Percentiles rank a stretch among this genome's conserved stretches.
phyloP scores from a whole-genome alignment of 192 early-diverging fungal species.

The Phycomyces blakesleeanus region DNA sequence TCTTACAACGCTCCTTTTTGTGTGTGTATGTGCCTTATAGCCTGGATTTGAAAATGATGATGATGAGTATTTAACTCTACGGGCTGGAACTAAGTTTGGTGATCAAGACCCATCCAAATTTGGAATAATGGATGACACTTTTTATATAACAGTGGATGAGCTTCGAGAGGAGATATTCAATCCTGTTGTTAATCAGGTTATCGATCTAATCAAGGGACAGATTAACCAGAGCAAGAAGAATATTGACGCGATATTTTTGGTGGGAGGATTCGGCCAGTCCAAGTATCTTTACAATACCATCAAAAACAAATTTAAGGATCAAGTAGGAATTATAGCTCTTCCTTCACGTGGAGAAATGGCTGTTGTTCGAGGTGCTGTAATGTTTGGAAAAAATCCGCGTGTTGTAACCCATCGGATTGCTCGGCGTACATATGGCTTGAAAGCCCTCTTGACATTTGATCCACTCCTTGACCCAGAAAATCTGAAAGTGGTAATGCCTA shows the following conservation, averaged over 20 bases:
- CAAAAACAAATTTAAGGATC: slow-evolving; percentile 26
- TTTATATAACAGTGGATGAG: slow-evolving; percentile 38
- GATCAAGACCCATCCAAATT: slow-evolving; percentile 28
- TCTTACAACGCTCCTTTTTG: too few species aligned
- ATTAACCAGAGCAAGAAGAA: slow-evolving; percentile 14
- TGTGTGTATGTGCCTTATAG: too few species aligned
- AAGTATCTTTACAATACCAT: slow-evolving; percentile 35
- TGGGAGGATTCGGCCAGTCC: slow-evolving; percentile 45
- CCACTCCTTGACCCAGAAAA: slow-evolving; percentile 33
- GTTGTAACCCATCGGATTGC: slow-evolving; percentile 38
- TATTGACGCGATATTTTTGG: slow-evolving; percentile 39
- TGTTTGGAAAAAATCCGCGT: slow-evolving; percentile 35
- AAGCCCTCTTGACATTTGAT: slow-evolving; percentile 39
- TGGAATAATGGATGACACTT: slow-evolving; percentile 37
- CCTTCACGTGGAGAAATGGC: slow-evolving; percentile 44
- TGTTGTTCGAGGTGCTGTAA: slow-evolving; percentile 47
- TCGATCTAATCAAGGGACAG: slow-evolving; percentile 38
- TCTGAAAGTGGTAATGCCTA: slow-evolving; percentile 8
- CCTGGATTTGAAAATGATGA: slow-evolving; percentile 47
- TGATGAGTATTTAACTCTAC: slow-evolving; percentile 44
- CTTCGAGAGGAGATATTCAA: slow-evolving; percentile 46
- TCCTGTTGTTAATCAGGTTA: slow-evolving; percentile 34
- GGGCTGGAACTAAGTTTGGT: slow-evolving; percentile 34
- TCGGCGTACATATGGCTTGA: slow-evolving; percentile 42
- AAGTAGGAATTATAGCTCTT: slow-evolving; percentile 33